These are phyloP conservation scores for Sporobolomyces phaffii DNA, from an alignment of 768 basidiomycete genomes.

Conservation along the genomic window DNA sequence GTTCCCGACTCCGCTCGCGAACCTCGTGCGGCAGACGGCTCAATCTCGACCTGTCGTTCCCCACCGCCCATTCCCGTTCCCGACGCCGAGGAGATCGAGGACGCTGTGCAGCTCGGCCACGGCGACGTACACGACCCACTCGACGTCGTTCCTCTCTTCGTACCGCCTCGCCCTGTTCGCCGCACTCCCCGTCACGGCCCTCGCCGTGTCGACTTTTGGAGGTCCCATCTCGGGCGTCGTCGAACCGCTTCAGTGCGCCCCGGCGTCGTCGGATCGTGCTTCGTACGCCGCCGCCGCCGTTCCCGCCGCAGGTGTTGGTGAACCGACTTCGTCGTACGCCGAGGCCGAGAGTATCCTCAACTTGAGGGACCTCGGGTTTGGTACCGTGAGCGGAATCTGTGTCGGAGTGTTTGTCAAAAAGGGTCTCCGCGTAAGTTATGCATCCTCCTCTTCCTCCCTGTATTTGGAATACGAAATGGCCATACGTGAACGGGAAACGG, in stretches of 20 bases:
- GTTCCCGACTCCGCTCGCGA: neutral
- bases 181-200: constrained; percentile 16
- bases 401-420: constrained; percentile 92
- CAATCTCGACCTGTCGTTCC: neutral
- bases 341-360: constrained; percentile 54
- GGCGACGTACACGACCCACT: neutral
- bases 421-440: constrained; percentile 54
- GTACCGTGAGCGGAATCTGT: constrained; percentile 79
- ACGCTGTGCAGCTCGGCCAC: constrained; percentile 18
- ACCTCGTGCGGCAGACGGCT: constrained; percentile 4
- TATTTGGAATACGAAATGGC: no score
- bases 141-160: constrained; percentile 23
- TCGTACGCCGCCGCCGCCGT: neutral
- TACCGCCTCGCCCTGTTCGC: constrained; percentile 35
- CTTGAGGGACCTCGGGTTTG: constrained; percentile 74
- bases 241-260: constrained; percentile 19
- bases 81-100: no score
- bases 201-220: no score
- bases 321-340: no score
- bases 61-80: neutral
- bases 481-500: no score
- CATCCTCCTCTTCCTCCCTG: neutral
- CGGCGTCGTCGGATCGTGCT: no score
- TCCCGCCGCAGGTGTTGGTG: no score
- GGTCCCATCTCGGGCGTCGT: constrained; percentile 8